Conservation (phyloP, 1,284 basidiomycete genomes). For the Ceratorhiza oryzae-sativae region DNA sequence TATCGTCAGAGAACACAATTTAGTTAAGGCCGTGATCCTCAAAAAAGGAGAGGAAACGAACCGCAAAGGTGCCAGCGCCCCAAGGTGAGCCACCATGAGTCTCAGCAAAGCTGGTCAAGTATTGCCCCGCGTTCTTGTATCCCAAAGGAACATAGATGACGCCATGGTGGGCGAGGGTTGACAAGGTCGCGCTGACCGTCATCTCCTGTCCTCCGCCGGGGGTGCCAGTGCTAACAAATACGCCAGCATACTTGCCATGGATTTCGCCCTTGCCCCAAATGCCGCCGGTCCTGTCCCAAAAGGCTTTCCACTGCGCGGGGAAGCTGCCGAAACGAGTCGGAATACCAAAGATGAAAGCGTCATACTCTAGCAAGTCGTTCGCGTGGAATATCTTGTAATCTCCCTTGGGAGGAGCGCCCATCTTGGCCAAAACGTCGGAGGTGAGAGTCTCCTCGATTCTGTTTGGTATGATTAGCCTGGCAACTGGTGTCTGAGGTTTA, state of each 20-base stretch:
- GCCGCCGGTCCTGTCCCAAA: conserved; percentile 82
- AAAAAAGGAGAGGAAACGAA: conserved; percentile 49
- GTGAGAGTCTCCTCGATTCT: conserved; percentile 86
- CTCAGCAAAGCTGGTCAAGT: conserved; percentile 66
- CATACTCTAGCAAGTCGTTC: conserved; percentile 69
- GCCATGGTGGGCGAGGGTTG: conserved; percentile 83
- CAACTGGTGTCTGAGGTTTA: conserved; percentile 3
- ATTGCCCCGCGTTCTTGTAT: conserved; percentile 65
- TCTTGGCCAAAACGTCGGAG: conserved; percentile 74
- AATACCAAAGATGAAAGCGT: conserved; percentile 69
- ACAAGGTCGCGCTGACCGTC: conserved; percentile 69
- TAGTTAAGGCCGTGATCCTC: too few species aligned
- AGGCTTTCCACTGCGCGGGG: conserved; percentile 73
- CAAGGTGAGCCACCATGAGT: conserved; percentile 80
- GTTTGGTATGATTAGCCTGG: not conserved
- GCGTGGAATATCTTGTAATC: conserved; percentile 73
- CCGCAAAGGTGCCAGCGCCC: conserved; percentile 63
- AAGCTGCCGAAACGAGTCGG: conserved; percentile 80
- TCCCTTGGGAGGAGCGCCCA: conserved; percentile 59
- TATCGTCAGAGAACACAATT: not conserved
- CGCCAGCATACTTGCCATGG: conserved; percentile 77
- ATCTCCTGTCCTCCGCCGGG: conserved; percentile 78
- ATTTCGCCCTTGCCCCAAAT: conserved; percentile 79
- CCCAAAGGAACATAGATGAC: conserved; percentile 82
- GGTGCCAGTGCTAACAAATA: conserved; percentile 61